A percentile compares a stretch with the other conserved stretches of the same genome.
Conservation (phyloP, 495 filamentous ascomycete species). For the Poronia punctata region DNA sequence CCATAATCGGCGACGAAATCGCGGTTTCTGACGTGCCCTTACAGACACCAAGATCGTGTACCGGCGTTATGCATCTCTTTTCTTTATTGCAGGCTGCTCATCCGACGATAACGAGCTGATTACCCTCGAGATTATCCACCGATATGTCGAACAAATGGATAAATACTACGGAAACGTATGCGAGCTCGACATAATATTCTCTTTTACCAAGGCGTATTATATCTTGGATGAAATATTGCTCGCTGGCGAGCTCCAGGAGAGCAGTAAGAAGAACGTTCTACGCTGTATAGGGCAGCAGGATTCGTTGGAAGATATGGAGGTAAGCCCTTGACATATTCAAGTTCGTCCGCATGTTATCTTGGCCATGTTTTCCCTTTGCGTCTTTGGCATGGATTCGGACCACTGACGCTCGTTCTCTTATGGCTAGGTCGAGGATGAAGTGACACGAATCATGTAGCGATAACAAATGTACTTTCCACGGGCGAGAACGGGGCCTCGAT, state of each 20-base stretch:
- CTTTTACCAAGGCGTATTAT: constrained; percentile 99
- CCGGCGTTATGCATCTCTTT: constrained; percentile 95
- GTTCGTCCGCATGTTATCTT: neutral
- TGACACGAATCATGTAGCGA: constrained; percentile 89
- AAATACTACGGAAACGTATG: constrained; percentile 99
- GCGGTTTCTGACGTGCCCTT: constrained; percentile 11
- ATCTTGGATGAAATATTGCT: constrained; percentile 95
- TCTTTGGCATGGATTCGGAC: constrained; percentile 22
- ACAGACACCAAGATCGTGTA: constrained; percentile 98
- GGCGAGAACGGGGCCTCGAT: constrained; percentile 8
- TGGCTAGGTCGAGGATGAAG: constrained; percentile 86
- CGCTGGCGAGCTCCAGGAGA: constrained; percentile 97
- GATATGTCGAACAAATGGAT: constrained; percentile 99
- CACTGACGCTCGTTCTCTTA: constrained; percentile 49
- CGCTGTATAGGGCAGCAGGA: constrained; percentile 92
- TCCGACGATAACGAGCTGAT: constrained; percentile 97
- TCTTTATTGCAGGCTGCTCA: constrained; percentile 96
- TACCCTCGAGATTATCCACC: constrained; percentile 95
- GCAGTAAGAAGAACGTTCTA: constrained; percentile 97
- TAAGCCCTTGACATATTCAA: constrained; percentile 40
- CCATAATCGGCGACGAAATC: neutral
- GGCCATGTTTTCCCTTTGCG: constrained; percentile 1
- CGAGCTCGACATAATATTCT: constrained; percentile 99
- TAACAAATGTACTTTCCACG: constrained; percentile 22
- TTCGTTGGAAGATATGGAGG: constrained; percentile 95